Evolutionary conservation across 2,329 filamentous ascomycete species (phyloP), one percentile per base, ranked within the genome.

Genomic region (Aspergillus luchuensis): DNA sequence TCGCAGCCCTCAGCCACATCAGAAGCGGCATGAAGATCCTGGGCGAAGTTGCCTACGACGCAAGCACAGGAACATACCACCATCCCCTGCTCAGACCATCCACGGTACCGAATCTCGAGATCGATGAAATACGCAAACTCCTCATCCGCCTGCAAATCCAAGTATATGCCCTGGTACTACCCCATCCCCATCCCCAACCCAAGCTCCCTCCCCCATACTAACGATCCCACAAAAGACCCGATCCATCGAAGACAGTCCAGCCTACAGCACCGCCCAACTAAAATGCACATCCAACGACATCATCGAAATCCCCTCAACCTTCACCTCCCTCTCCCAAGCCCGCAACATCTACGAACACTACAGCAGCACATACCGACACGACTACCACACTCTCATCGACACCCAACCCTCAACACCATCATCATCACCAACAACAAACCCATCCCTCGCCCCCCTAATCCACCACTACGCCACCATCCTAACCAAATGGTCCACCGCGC

Each of bases 1-100:
- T 57, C 3, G 62, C 68, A 5, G 67, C 66, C 21, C 62, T 70
- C 47, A 59, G 53, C 28, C 65, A 68, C 39, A 59, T 69, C 33
- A 61, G 64, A 39, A 66, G 59, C 33, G 63, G 66, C 15, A 62
- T 70, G 8, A 67, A 61, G 10, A 69, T 70, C 11, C 53, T 70
- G 5, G 54, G 57, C 6, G 66, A 68, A 23, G 57, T 68, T 4
- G 38, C 48, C 51, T 58, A 50, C 13, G 50, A 59, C 10, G 51
- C 58, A 10, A 19, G 38, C 11, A 57, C 60, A 7, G 60, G 57
- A 8, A 51, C 53, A 38, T 62, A 54, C 13, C 49, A 41, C n/a
- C 63, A 59, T 52, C 66, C 58, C 8, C 58, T 59, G 43, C 61
- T 62, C 15, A 43, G 25, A 11, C 54, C 60, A 6, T 62, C 60